Evolutionary conservation across 345 rosid species (phyloP), one percentile per base, ranked within the genome.

Genomic region (Acer yangbiense): DNA sequence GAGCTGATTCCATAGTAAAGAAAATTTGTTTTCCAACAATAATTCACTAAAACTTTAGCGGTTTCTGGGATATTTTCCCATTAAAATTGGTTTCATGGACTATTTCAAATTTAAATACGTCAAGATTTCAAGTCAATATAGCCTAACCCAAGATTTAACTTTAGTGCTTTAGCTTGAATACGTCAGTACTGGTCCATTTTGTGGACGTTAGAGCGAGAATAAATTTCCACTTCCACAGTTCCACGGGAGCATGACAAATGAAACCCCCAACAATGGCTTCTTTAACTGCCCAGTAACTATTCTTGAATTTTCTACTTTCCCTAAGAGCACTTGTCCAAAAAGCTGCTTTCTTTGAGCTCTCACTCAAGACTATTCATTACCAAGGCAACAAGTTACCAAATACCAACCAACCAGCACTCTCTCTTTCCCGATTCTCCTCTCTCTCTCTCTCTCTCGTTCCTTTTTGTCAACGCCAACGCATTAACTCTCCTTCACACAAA

Each of bases 401-500:
- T 46, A 18, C 4, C 27, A 69, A 69, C 32, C 18, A 12, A 46
- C n/a, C 32, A 67, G 9, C 50, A 18, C 21, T 35, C 6, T 3
- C 52, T n/a, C 27, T 41, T 2, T 13, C 35, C 25, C 63, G 0
- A 14, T 54, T 32, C 21, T 27, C 9, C 8, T 27, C 25, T 3
- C 18, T 71, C 20, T 10, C 8, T 27, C 25, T 3, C 18, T 71
- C 20, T 10, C 6, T 29, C 32, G 50, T 39, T 58, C 66, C 35
- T 25, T 55, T 57, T 72, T 12, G 75, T 72, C 65, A n/a, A 72
- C 32, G 65, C 65, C 1, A 32, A 58, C n/a, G n/a, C 46, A 7
- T 20, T 39, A 20, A 52, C 14, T 18, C 44, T 71, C 66, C 11
- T 20, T 21, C 55, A 23, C 67, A 64, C 63, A 18, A 5, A 50